Percentiles rank a stretch among this genome's conserved stretches.
Evolutionary conservation across 257 asterid species (phyloP).

Genomic region (Nicotiana tomentosiformis): DNA sequence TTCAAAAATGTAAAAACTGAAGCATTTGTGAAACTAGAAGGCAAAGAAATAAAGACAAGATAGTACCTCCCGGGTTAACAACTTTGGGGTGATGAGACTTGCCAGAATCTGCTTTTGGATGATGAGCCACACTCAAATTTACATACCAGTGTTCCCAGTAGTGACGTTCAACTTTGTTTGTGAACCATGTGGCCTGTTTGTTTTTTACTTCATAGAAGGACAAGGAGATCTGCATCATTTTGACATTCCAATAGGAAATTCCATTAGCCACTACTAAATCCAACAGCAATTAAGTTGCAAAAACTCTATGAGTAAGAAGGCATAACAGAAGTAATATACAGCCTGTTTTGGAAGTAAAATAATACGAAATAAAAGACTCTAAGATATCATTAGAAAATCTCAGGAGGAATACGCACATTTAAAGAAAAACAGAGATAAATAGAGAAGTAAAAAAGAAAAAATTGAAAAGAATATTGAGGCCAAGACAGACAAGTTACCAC

Average conservation of each 20-base stretch:
- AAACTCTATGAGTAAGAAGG: background rate
- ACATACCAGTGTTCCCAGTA: conserved; percentile 95
- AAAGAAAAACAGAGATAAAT: background rate
- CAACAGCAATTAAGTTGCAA: background rate
- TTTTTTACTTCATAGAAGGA: conserved; percentile 85
- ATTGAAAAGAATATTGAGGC: background rate
- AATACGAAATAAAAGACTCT: background rate
- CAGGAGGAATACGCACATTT: background rate
- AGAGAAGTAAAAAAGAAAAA: background rate
- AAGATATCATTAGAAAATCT: background rate
- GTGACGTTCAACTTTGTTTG: conserved; percentile 81
- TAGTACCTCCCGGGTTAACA: conserved; percentile 77
- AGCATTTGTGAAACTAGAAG: background rate
- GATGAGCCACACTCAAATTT: conserved; percentile 68
- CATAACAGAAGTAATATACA: background rate
- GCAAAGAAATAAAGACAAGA: background rate
- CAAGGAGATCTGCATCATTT: conserved; percentile 61
- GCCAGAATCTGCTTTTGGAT: conserved; percentile 59
- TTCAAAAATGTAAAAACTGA: background rate
- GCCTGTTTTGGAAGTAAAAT: background rate
- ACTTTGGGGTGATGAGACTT: conserved; percentile 67
- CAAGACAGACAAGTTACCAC: background rate
- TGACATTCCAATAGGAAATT: conserved; percentile 14
- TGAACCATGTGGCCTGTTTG: conserved; percentile 89
- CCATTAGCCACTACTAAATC: background rate